A percentile compares a stretch with the other conserved stretches of the same genome.
These are phyloP conservation scores for Cicer cuneatum DNA, from an alignment of 306 rosid species.

Conservation along the genomic window DNA sequence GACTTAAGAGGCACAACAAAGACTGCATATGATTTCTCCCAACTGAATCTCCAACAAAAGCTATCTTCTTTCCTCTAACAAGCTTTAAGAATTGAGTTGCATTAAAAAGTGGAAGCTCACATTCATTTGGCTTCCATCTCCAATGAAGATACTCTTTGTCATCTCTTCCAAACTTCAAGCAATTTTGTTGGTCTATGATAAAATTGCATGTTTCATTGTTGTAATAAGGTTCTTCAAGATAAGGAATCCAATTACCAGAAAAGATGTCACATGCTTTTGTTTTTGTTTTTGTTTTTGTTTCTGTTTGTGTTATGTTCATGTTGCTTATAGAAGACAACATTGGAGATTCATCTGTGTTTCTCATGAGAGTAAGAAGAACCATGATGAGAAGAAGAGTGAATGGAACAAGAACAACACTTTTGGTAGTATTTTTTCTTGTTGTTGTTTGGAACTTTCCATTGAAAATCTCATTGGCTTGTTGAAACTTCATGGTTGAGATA, in stretches of 20 bases:
- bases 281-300: constrained; percentile 36
- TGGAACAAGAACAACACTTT: constrained; percentile 43
- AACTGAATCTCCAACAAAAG: constrained; percentile 89
- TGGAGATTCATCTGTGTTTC: constrained; percentile 47
- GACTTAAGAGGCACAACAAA: constrained; percentile 71
- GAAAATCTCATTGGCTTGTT: constrained; percentile 43
- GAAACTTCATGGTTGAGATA: constrained; percentile 58
- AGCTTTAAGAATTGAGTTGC: constrained; percentile 73
- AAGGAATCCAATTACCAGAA: constrained; percentile 75
- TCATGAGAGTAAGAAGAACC: constrained; percentile 56
- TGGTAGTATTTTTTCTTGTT: constrained; percentile 41
- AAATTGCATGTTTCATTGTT: constrained; percentile 62
- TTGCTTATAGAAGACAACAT: constrained; percentile 16
- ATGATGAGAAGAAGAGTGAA: constrained; percentile 50
- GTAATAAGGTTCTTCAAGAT: constrained; percentile 61
- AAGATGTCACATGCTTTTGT: constrained; percentile 60
- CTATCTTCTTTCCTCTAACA: constrained; percentile 73
- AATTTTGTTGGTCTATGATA: constrained; percentile 75
- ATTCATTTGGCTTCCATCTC: constrained; percentile 91
- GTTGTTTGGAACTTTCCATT: constrained; percentile 47
- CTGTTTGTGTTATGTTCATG: constrained; percentile 6
- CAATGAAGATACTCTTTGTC: constrained; percentile 70
- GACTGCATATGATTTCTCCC: constrained; percentile 88
- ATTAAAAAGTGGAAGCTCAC: constrained; percentile 75
- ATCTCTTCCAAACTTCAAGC: constrained; percentile 82